phyloP scores from a whole-genome alignment of 2,329 filamentous ascomycete genomes.

The Neonectria neomacrospora region DNA sequence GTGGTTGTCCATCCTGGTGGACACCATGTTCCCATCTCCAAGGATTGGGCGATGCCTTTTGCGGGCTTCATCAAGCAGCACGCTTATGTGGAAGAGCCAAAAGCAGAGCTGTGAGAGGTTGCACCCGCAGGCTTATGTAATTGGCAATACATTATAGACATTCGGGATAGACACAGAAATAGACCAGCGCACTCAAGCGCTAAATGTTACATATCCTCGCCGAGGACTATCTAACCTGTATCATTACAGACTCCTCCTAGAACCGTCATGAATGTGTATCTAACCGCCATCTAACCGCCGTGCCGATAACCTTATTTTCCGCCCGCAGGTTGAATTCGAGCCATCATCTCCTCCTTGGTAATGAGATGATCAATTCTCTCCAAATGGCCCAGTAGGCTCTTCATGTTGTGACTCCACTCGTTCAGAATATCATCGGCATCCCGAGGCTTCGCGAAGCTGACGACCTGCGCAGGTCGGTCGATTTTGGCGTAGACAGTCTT shows the following conservation, averaged over 20 bases:
- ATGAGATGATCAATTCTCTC: constrained; percentile 98
- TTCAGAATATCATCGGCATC: constrained; percentile 97
- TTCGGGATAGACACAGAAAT: constrained; percentile 38
- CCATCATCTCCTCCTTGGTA: constrained; percentile 99
- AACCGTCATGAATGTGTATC: constrained; percentile 44
- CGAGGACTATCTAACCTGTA: constrained; percentile 51
- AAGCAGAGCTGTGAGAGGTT: constrained; percentile 38
- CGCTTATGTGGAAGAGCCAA: constrained; percentile 42
- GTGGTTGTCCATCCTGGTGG: constrained; percentile 83
- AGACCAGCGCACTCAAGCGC: constrained; percentile 40
- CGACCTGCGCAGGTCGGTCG: constrained; percentile 89
- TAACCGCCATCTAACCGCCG: constrained; percentile 32
- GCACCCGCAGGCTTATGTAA: constrained; percentile 4
- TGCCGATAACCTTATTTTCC: constrained; percentile 46
- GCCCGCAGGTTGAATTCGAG: constrained; percentile 80
- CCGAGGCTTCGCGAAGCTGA: constrained; percentile 93
- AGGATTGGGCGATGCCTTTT: constrained; percentile 81
- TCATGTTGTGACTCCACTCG: constrained; percentile 99
- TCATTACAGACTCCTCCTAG: constrained; percentile 47
- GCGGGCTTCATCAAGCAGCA: constrained; percentile 73
- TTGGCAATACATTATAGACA: constrained; percentile 24
- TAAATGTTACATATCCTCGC: constrained; percentile 47
- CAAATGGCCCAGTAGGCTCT: constrained; percentile 84
- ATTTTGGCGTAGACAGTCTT: constrained; percentile 99
- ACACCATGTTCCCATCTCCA: constrained; percentile 87